Evolutionary conservation across 2,329 filamentous ascomycete genomes (phyloP), one percentile per base, ranked within the genome.

Genomic region (Colletotrichum sp.): DNA sequence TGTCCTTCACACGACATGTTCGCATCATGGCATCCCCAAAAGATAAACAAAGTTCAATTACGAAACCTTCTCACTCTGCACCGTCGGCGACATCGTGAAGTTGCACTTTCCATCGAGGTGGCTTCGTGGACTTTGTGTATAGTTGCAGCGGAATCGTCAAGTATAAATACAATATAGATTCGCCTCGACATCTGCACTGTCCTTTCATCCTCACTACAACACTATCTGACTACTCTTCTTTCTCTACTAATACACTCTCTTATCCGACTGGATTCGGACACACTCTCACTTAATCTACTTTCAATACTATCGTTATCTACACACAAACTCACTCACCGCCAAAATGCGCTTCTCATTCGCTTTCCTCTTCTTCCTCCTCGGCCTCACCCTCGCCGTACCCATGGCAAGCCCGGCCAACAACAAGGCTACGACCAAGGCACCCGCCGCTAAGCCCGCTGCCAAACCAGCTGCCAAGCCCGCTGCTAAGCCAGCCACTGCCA

Each of bases 271-370:
- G 71, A 24, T 73, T 70, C 70, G 57, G 66, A 70, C 34, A 36
- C 21, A 57, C 49, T n/a, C 62, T 26, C 44, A 30, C 26, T 49
- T 52, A 26, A 34, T 52, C 18, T 13, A 16, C n/a, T 55, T 49
- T 10, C 10, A 36, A 62, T 6, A 26, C 34, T 72, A n/a, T 24
- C 6, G 24, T 15, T 18, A 24, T 18, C 18, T 4, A 15, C 26
- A 39, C n/a, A 26, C 7, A 13, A 32, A 16, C 24, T 21, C 16
- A 62, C 5, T 7, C 44, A 9, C 24, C n/a, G 36, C 15, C 36
- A 75, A 67, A 7, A 75, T 75, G 72, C 72, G 72, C 32, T 71
- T 75, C 52, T 67, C 72, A 13, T 26, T 55, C 24, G 69, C 55
- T 26, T 13, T 72, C 6, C 28, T 75, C 13, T 57, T 72, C 52